These are phyloP conservation scores for Solanum habrochaites DNA, from an alignment of 257 asterid species.

Conservation along the genomic window DNA sequence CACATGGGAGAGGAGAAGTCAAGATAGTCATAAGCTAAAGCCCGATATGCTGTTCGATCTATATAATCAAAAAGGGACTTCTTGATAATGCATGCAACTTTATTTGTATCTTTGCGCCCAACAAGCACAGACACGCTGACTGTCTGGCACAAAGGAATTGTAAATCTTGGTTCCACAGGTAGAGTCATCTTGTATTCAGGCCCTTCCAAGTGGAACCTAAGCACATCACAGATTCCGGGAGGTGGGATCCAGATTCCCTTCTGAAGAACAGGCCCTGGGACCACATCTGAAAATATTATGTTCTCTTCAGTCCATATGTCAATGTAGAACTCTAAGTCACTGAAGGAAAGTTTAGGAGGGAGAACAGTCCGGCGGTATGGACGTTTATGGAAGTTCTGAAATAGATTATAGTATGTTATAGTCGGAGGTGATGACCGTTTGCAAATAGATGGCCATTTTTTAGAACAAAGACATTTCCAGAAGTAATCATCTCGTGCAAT, in stretches of 20 bases:
- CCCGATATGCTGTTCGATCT: conserved; percentile 81
- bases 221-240: conserved; percentile 57
- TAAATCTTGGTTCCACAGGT: conserved; percentile 68
- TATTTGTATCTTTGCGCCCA: conserved; percentile 60
- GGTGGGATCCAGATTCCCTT: conserved; percentile 64
- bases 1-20: conserved; percentile 82
- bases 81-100: conserved; percentile 71
- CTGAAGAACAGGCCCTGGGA: conserved; percentile 67
- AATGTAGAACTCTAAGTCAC: conserved; percentile 79
- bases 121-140: conserved; percentile 79
- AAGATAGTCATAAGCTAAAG: conserved; percentile 83
- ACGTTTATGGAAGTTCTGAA: conserved; percentile 49
- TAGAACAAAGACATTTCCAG: conserved; percentile 87
- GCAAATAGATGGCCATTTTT: conserved; percentile 92
- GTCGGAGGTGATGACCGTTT: conserved; percentile 56
- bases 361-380: conserved; percentile 33
- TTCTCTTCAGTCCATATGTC: conserved; percentile 81
- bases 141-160: conserved; percentile 61
- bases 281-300: conserved; percentile 70
- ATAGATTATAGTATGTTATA: conserved; percentile 48
- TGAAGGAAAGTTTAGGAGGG: conserved; percentile 79
- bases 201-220: conserved; percentile 62
- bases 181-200: conserved; percentile 84
- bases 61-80: conserved; percentile 73
- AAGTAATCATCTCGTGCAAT: conserved; percentile 73